Conservation (phyloP, 1,139 yeast species). For the Cylindricascospora bacillispora region DNA sequence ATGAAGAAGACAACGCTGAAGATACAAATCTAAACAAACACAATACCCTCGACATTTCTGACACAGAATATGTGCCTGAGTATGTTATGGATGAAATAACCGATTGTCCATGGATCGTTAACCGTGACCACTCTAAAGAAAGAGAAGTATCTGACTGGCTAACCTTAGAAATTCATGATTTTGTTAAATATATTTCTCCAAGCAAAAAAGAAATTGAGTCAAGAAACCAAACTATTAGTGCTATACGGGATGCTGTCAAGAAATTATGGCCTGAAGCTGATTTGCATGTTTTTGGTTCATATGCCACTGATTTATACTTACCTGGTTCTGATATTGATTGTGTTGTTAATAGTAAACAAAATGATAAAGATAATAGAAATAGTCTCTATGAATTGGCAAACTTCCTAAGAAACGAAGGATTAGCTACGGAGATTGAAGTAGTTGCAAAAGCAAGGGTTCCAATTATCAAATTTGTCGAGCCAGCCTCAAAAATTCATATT, state of each 20-base stretch:
- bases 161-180: slow-evolving; percentile 77
- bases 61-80: slow-evolving; percentile 15
- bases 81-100: slow-evolving; percentile 21
- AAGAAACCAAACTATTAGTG: slow-evolving; percentile 55
- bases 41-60: no score
- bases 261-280: slow-evolving; percentile 73
- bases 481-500: slow-evolving; percentile 57
- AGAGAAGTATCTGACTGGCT: slow-evolving; percentile 80
- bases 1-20: slow-evolving; percentile 16
- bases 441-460: slow-evolving; percentile 96
- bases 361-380: slow-evolving; percentile 55
- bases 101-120: slow-evolving; percentile 69
- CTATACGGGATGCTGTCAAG: slow-evolving; percentile 44
- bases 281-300: slow-evolving; percentile 85
- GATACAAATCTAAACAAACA: no score
- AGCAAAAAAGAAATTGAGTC: slow-evolving; percentile 58
- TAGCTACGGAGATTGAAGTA: slow-evolving; percentile 72
- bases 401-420: slow-evolving; percentile 43
- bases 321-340: slow-evolving; percentile 97
- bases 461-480: slow-evolving; percentile 83
- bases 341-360: slow-evolving; percentile 61
- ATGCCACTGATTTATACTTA: slow-evolving; percentile 83
- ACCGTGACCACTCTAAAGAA: slow-evolving; percentile 64
- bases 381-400: slow-evolving; percentile 66
- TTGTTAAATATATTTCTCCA: slow-evolving; percentile 80